Base-by-base conservation (phyloP, 2,329 filamentous ascomycete species). In the Fusarium devonianum region DNA sequence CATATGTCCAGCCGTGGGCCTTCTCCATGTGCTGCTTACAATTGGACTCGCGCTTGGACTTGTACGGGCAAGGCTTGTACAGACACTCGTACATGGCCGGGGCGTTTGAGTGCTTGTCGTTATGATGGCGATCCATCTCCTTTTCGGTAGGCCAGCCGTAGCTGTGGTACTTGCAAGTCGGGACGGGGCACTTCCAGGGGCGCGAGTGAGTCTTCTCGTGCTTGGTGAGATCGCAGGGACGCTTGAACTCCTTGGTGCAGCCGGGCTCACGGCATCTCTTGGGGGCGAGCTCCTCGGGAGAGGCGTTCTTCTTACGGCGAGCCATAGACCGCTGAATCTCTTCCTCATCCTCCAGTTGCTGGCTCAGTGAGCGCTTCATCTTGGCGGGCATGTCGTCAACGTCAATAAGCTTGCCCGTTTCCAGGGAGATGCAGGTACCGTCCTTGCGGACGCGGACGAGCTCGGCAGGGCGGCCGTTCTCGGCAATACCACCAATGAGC, bases 21-120 rank as follows among this genome's bases (percentile, higher is more conserved):
- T 97, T 97, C 77, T 97, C 93, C 92, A 97, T 97, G 75, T 97
- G 92, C 73, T 97, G 93, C 71, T 97, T 97, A 82, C 91, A 95
- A 73, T 97, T 97, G 56, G 89, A 94, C 76, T 96, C 89, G 50
- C 92, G 88, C 80, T 97, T 97, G 9, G 92, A 96, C 67, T 91
- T 89, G 77, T 97, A 97, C 1, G 89, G 86, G 79, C 94, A 97
- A 17, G 88, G 88, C 63, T 85, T 81, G 74, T 83, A 97, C 36
- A 85, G 75, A 75, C 94, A 99, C 75, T 90, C 86, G 73, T 86
- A 96, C 76, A 95, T 86, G 32, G 85, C 80, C 4, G 94, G 92
- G 23, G 86, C 80, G 42, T 83, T 75, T 13, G 90, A 92, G 76
- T 99, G 94, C 77, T 95, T 96, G 78, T 99, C 94, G 71, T 97